Conservation (phyloP, 805 yeast species). For the Myxozyma kluyveri region DNA sequence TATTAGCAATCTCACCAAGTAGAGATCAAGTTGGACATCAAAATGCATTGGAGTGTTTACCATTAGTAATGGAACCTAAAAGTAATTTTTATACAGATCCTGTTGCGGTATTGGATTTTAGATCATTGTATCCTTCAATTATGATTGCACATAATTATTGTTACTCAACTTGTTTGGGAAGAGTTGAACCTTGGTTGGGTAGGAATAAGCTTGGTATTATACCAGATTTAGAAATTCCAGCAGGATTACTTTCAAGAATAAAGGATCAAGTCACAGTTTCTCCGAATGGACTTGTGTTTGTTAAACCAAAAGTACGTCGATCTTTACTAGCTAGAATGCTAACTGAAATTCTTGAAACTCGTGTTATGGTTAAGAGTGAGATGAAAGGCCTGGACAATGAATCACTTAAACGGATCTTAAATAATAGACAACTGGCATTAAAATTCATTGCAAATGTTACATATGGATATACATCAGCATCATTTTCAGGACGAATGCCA, state of each 20-base stretch:
- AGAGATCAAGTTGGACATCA: slow-evolving; percentile 77
- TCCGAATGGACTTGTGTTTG: slow-evolving; percentile 85
- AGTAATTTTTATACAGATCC: slow-evolving; percentile 86
- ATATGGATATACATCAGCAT: slow-evolving; percentile 92
- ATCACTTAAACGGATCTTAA: slow-evolving; percentile 49
- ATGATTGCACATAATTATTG: slow-evolving; percentile 90
- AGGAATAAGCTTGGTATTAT: slow-evolving; percentile 41
- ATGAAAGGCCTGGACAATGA: slow-evolving; percentile 48
- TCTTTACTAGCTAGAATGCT: slow-evolving; percentile 82
- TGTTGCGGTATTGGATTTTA: slow-evolving; percentile 84
- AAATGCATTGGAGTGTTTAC: slow-evolving; percentile 81
- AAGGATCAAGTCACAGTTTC: slow-evolving; percentile 60
- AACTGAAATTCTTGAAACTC: slow-evolving; percentile 72
- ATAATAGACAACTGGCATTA: slow-evolving; percentile 79
- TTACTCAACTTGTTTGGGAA: slow-evolving; percentile 45
- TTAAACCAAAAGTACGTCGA: slow-evolving; percentile 59
- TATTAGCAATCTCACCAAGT: slow-evolving; percentile 71
- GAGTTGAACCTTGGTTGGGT: slow-evolving; percentile 37
- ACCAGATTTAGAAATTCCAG: slow-evolving; percentile 48
- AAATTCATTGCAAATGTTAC: slow-evolving; percentile 93
- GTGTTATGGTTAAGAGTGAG: slow-evolving; percentile 74
- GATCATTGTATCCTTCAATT: slow-evolving; percentile 88
- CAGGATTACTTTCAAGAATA: slow-evolving; percentile 55
- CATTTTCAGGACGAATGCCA: slow-evolving; percentile 96
- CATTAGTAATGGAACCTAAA: slow-evolving; percentile 89